phyloP scores from a whole-genome alignment of 306 rosid genomes.

The Purshia tridentata region DNA sequence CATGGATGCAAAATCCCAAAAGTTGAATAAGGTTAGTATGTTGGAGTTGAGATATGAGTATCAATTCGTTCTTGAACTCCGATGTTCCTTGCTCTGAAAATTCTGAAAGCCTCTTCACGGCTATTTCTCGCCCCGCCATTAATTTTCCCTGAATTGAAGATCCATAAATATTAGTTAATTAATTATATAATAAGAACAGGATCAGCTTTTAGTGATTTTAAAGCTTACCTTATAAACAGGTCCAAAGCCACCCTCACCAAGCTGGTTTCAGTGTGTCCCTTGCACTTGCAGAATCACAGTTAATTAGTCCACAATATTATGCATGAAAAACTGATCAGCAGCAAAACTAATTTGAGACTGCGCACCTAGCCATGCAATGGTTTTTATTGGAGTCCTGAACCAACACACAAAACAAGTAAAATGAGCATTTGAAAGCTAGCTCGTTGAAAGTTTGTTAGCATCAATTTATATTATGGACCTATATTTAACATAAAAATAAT shows the following conservation, averaged over 20 bases:
- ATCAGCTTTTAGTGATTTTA: background rate
- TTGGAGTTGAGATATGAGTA: slow-evolving; percentile 18
- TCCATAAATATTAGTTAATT: background rate
- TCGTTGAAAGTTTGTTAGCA: too few relatives aligned
- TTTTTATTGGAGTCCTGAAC: too few relatives aligned
- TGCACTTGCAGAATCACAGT: too few relatives aligned
- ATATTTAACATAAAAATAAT: too few relatives aligned
- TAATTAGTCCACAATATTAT: too few relatives aligned
- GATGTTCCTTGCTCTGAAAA: background rate
- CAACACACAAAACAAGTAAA: too few relatives aligned
- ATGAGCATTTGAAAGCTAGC: too few relatives aligned
- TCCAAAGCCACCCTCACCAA: slow-evolving; percentile 9
- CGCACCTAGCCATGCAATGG: too few relatives aligned
- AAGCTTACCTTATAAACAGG: slow-evolving; percentile 10
- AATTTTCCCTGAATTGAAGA: slow-evolving; percentile 24
- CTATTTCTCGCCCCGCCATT: slow-evolving; percentile 22
- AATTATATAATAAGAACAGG: background rate
- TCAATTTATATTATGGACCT: too few relatives aligned
- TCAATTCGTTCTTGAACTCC: slow-evolving; percentile 19
- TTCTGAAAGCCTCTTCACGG: slow-evolving; percentile 39
- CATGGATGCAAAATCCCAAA: slow-evolving; percentile 15
- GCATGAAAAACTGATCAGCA: too few relatives aligned
- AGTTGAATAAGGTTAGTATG: slow-evolving; percentile 15
- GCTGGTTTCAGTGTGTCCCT: too few relatives aligned
- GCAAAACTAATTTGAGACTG: too few relatives aligned